phyloP scores from a whole-genome alignment of 768 basidiomycete species.

The Rhizopogon vulgaris region DNA sequence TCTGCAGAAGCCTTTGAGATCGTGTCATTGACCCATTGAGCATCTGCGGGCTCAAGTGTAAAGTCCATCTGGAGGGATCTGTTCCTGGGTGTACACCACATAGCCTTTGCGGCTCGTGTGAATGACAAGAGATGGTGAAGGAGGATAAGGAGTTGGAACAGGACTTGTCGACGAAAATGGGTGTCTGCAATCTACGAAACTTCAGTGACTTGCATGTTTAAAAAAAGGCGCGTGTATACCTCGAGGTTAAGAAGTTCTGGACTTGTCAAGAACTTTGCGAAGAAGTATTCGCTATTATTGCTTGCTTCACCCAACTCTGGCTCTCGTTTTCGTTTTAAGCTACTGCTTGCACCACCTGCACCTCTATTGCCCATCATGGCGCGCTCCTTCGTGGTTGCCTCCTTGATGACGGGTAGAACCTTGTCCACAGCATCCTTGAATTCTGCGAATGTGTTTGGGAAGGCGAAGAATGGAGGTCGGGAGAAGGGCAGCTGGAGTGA shows the following conservation, averaged over 20 bases:
- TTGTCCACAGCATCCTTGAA: slow-evolving; percentile 70
- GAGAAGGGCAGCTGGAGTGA: slow-evolving; percentile 82
- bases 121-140: slow-evolving; percentile 70
- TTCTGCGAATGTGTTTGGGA: slow-evolving; percentile 45
- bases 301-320: slow-evolving; percentile 47
- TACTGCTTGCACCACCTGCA: slow-evolving; percentile 28
- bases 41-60: slow-evolving; percentile 58
- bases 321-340: slow-evolving; percentile 64
- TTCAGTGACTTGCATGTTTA: slow-evolving; percentile 6
- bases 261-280: slow-evolving; percentile 89
- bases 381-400: slow-evolving; percentile 83
- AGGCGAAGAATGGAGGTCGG: slow-evolving; percentile 64
- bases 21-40: slow-evolving; percentile 74
- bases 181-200: slow-evolving; percentile 72
- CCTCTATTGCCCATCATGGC: slow-evolving; percentile 78
- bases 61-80: slow-evolving; percentile 83
- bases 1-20: slow-evolving; percentile 47
- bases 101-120: slow-evolving; percentile 58
- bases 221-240: slow-evolving; percentile 37
- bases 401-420: slow-evolving; percentile 74
- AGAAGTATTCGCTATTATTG: slow-evolving; percentile 70
- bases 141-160: slow-evolving; percentile 80
- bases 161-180: slow-evolving; percentile 87
- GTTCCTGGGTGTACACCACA: slow-evolving; percentile 60
- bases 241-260: slow-evolving; percentile 84